Conservation (phyloP, 495 filamentous ascomycete genomes). For the Cetradonia linearis region DNA sequence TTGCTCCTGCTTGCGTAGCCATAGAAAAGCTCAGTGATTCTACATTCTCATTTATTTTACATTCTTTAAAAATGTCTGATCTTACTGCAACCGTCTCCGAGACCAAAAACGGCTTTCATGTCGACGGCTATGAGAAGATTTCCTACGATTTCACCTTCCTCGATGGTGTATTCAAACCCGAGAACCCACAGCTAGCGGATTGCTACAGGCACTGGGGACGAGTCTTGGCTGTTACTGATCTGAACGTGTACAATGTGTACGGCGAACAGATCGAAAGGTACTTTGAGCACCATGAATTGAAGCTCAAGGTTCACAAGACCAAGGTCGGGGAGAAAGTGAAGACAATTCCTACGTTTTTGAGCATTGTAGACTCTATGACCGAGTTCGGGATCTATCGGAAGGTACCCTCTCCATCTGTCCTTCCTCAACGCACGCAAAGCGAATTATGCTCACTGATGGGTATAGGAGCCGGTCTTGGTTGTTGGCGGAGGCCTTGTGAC, state of each 20-base stretch:
- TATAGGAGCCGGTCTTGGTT: constrained; percentile 51
- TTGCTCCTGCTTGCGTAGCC: neutral
- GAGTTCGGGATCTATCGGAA: constrained; percentile 55
- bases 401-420: constrained; percentile 27
- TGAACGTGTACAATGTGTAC: constrained; percentile 51
- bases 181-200: constrained; percentile 43
- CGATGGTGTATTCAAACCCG: constrained; percentile 47
- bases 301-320: constrained; percentile 50
- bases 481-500: constrained; percentile 56
- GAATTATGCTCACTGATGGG: constrained; percentile 21
- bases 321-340: constrained; percentile 58
- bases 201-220: constrained; percentile 49
- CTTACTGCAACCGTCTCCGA: constrained; percentile 46
- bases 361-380: constrained; percentile 53
- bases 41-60: neutral
- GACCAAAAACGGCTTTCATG: constrained; percentile 48
- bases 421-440: too few species aligned
- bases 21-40: neutral
- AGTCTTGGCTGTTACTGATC: constrained; percentile 49
- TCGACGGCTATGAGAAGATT: constrained; percentile 56
- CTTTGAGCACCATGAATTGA: constrained; percentile 43
- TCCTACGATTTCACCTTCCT: constrained; percentile 58
- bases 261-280: constrained; percentile 48
- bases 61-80: constrained; percentile 44
- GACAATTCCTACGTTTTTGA: constrained; percentile 48